Conservation (phyloP, 345 rosid genomes). For the Capsella bursapastoris region DNA sequence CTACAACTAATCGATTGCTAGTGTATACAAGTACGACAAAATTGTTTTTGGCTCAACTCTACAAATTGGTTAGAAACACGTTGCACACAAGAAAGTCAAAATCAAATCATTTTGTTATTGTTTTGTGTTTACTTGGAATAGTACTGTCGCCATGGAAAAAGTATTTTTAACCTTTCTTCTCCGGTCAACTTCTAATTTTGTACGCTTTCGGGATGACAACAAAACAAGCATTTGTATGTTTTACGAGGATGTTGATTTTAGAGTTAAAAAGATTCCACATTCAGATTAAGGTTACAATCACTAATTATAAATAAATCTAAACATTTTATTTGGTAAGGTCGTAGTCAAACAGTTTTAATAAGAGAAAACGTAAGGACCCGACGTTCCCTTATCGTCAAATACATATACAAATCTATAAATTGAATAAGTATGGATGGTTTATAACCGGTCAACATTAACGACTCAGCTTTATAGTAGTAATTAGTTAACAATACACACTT, state of each 20-base stretch:
- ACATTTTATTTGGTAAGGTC: conserved; percentile 9
- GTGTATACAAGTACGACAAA: not conserved
- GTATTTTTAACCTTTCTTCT: not conserved
- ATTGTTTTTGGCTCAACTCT: not conserved
- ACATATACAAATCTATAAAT: conserved; percentile 18
- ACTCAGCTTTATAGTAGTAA: conserved; percentile 17
- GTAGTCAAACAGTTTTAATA: conserved; percentile 16
- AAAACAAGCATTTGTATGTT: not conserved
- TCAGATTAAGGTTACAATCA: not conserved
- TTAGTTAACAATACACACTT: conserved; percentile 26
- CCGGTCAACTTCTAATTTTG: conserved; percentile 18
- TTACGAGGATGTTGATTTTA: not conserved
- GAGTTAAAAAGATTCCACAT: too few relatives aligned
- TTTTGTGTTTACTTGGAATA: conserved; percentile 29
- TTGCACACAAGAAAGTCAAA: conserved; percentile 18
- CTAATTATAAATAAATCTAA: not conserved
- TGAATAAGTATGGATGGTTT: conserved; percentile 13
- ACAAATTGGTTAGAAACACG: not conserved
- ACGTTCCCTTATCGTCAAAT: conserved; percentile 11
- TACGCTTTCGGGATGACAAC: not conserved
- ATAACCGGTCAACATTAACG: conserved; percentile 36
- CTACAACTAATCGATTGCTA: not conserved
- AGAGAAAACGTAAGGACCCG: not conserved
- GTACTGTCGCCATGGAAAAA: conserved; percentile 23
- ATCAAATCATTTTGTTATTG: conserved; percentile 16